A percentile compares a stretch with the other conserved stretches of the same genome.
These are phyloP conservation scores for Stachybotrys echinatus DNA, from an alignment of 2,329 filamentous ascomycete genomes.

Conservation along the genomic window DNA sequence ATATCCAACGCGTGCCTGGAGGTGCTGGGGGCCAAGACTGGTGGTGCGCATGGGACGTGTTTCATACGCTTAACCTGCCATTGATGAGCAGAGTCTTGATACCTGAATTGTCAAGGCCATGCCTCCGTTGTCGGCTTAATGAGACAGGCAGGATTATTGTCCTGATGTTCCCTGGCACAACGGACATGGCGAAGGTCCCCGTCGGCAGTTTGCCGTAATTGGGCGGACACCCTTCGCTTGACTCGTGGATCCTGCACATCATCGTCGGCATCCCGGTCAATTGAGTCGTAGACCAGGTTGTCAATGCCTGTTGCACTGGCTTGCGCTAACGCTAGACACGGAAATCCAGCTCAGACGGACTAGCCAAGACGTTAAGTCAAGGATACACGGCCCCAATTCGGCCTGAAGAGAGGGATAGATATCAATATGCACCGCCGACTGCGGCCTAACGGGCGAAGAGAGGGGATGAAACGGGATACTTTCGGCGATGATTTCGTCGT, in stretches of 20 bases:
- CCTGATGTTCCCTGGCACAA: neutral
- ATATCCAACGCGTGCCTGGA: neutral
- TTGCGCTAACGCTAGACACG: conserved; percentile 3
- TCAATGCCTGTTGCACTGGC: conserved; percentile 19
- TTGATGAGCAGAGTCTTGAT: too few relatives aligned
- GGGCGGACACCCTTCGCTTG: conserved; percentile 17
- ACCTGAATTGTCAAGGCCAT: too few relatives aligned
- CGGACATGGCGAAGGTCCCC: neutral
- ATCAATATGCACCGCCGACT: neutral
- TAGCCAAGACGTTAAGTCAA: neutral
- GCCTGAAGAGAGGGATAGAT: neutral
- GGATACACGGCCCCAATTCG: conserved; percentile 2
- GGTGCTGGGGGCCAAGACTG: too few relatives aligned
- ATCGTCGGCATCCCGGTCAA: conserved; percentile 10
- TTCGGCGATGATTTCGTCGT: too few relatives aligned
- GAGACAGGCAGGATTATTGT: neutral
- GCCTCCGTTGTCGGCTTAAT: neutral
- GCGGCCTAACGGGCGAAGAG: too few relatives aligned
- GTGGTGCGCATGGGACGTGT: too few relatives aligned
- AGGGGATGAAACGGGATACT: too few relatives aligned
- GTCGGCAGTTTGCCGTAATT: conserved; percentile 4
- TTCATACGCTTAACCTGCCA: too few relatives aligned
- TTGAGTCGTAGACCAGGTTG: conserved; percentile 4
- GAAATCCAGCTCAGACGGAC: too few relatives aligned
- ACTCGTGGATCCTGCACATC: conserved; percentile 30